These are phyloP conservation scores for Solanum hybrid DNA, from an alignment of 305 asterid genomes.

Conservation along the genomic window DNA sequence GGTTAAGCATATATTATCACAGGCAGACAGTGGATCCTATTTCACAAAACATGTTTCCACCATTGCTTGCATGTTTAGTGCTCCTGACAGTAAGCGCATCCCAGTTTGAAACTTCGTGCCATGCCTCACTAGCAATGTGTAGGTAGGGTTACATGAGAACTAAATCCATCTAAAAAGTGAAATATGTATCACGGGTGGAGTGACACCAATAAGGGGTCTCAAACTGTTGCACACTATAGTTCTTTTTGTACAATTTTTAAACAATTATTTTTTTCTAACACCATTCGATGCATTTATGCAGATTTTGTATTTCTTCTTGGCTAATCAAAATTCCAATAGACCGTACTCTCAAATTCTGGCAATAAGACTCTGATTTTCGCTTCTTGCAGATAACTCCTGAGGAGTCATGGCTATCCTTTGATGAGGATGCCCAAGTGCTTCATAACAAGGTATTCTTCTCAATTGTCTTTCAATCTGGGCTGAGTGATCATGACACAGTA, in stretches of 20 bases:
- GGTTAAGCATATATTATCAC: neutral
- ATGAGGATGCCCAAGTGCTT: conserved; percentile 56
- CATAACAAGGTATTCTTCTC: conserved; percentile 68
- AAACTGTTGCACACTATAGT: neutral
- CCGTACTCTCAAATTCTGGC: neutral
- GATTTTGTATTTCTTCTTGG: neutral
- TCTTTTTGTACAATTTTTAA: neutral
- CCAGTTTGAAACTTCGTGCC: neutral
- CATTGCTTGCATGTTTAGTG: neutral
- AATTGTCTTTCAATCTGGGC: conserved; percentile 9
- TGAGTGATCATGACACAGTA: conserved; percentile 27
- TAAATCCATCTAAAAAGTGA: neutral
- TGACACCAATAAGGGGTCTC: neutral
- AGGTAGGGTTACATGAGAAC: neutral
- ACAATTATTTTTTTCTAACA: neutral
- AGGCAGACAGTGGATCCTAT: neutral
- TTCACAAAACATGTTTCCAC: neutral
- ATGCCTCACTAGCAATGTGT: neutral
- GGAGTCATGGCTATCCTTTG: conserved; percentile 76
- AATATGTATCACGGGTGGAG: neutral
- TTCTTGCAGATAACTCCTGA: conserved; percentile 61
- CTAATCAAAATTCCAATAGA: neutral
- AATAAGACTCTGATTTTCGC: conserved; percentile 2
- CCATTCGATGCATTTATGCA: neutral
- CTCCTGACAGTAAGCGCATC: neutral